These are phyloP conservation scores for Balansia obtecta DNA, from an alignment of 2,329 filamentous ascomycete species.

Conservation along the genomic window DNA sequence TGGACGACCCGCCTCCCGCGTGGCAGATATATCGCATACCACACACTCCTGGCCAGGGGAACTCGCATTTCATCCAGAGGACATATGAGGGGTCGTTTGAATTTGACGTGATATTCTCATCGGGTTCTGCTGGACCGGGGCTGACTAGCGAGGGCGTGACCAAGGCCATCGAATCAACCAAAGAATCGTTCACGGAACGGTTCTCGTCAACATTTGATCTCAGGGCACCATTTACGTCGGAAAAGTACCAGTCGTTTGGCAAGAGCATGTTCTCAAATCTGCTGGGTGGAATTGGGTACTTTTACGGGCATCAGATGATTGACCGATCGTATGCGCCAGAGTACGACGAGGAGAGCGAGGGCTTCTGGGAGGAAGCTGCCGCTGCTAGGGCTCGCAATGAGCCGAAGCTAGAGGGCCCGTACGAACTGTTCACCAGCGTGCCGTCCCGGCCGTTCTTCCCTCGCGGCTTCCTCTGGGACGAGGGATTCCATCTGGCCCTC, in stretches of 20 bases:
- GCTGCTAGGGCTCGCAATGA: slow-evolving; percentile 59
- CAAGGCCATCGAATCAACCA: slow-evolving; percentile 52
- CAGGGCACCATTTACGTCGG: slow-evolving; percentile 60
- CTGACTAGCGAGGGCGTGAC: slow-evolving; percentile 52
- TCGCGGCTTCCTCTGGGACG: slow-evolving; percentile 93
- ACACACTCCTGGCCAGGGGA: slow-evolving; percentile 58
- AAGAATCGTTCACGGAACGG: slow-evolving; percentile 57
- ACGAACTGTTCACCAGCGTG: slow-evolving; percentile 80
- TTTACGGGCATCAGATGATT: slow-evolving; percentile 76
- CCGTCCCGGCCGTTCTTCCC: slow-evolving; percentile 95
- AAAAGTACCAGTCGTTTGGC: slow-evolving; percentile 66
- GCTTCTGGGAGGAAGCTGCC: slow-evolving; percentile 87
- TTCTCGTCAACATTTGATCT: slow-evolving; percentile 58
- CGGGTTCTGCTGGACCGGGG: slow-evolving; percentile 50
- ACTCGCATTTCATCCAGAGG: slow-evolving; percentile 82
- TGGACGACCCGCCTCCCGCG: slow-evolving; percentile 64
- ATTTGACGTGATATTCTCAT: slow-evolving; percentile 87
- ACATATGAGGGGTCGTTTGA: slow-evolving; percentile 82
- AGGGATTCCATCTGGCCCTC: slow-evolving; percentile 88
- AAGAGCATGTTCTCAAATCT: slow-evolving; percentile 91
- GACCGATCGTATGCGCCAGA: slow-evolving; percentile 86
- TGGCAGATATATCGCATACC: slow-evolving; percentile 73
- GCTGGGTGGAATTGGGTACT: slow-evolving; percentile 88
- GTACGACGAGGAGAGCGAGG: slow-evolving; percentile 90
- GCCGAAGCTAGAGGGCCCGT: slow-evolving; percentile 65